Base-by-base conservation (phyloP, 805 yeast species). In the Diddensiella transvaalensis region DNA sequence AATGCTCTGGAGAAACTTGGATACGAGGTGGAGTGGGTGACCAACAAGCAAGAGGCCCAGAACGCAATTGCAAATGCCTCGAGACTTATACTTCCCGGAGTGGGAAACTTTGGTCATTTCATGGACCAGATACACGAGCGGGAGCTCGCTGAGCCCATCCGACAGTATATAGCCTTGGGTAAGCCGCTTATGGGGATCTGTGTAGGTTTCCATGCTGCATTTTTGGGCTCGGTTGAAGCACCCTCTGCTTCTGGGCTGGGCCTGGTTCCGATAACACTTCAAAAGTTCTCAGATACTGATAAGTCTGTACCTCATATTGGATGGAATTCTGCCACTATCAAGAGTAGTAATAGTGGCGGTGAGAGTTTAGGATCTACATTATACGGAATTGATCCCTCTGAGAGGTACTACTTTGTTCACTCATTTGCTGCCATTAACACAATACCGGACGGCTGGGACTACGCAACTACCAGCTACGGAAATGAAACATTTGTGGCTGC, bases 281-380 rank as follows among this genome's bases (percentile, higher is more conserved):
- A 68, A 11, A 83, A 79, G 60, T 93, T 93, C 62, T 78, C 82
- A 56, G 69, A 68, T 11, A 50, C 73, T 4, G 70, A 68, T 24
- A 93, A 93, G 65, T 77, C 96, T 10, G 99, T 93, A 4, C 99
- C 99, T 1, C 90, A 87, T 57, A 91, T 93, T 54, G 99, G 99
- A 17, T 93, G 99, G 99, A 91, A 89, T 63, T 35, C 38, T 8
- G 38, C 38, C 15, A 75, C 74, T 10, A 59, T 58, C 5, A 60
- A 60, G 10, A 47, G 59, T 2, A 24, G 22, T 8, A 32, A 32
- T 11, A 37, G 37, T 6, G n/a, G n/a, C n/a, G n/a, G n/a, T 32
- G 21, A n/a, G n/a, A n/a, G n/a, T n/a, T n/a, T n/a, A n/a, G n/a
- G n/a, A 15, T 8, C 60, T 68, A 24, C 57, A 6, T 69, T 86